These are phyloP conservation scores for Cercospora canescens DNA, from an alignment of 2,329 filamentous ascomycete genomes.

Conservation along the genomic window DNA sequence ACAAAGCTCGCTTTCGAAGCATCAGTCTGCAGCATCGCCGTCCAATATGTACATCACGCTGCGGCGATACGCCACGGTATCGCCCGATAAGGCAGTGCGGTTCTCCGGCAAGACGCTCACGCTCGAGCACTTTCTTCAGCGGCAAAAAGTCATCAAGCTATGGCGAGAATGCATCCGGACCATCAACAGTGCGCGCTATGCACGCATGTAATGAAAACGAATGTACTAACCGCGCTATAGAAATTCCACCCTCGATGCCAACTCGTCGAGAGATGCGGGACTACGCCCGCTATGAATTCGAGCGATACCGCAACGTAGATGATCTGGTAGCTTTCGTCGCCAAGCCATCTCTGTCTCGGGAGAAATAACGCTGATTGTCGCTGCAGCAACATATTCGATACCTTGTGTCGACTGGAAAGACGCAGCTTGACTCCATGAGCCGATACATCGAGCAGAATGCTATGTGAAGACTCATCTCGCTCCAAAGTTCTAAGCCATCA, in stretches of 20 bases:
- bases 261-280: conserved; percentile 46
- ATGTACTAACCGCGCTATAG: conserved; percentile 23
- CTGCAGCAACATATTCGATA: conserved; percentile 49
- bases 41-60: conserved; percentile 18
- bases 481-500: not conserved
- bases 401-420: conserved; percentile 52
- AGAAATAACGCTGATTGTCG: conserved; percentile 15
- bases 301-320: conserved; percentile 46
- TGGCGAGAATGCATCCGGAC: conserved; percentile 51
- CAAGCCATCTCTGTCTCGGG: not conserved
- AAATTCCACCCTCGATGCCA: conserved; percentile 35
- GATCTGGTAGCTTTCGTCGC: conserved; percentile 43
- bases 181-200: conserved; percentile 34
- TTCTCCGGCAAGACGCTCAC: conserved; percentile 35
- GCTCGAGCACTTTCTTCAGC: conserved; percentile 51
- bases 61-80: conserved; percentile 33
- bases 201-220: too few relatives aligned
- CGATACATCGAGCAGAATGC: conserved; percentile 39
- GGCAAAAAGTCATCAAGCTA: conserved; percentile 47
- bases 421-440: conserved; percentile 52
- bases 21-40: not conserved
- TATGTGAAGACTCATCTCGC: not conserved
- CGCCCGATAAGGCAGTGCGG: conserved; percentile 32
- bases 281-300: conserved; percentile 53
- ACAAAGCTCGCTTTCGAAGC: not conserved